Percentiles rank a stretch among this genome's conserved stretches.
Evolutionary conservation across 352 stramenopile species (phyloP).

Genomic region (Globisporangium perplexum): DNA sequence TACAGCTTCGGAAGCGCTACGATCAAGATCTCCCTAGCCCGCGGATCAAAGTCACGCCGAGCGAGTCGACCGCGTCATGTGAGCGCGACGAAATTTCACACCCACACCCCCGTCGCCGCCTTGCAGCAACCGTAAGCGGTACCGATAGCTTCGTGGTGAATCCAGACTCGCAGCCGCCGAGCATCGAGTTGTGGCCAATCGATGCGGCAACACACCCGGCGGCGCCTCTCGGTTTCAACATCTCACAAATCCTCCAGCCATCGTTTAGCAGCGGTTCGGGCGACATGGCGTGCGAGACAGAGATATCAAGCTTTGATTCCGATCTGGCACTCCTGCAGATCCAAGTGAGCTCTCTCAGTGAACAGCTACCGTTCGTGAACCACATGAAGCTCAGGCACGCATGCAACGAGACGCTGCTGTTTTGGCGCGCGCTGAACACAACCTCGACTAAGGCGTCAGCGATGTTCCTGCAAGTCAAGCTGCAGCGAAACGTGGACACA

Average conservation of each 20-base stretch:
- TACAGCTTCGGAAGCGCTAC: not conserved
- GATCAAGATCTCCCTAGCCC: not conserved
- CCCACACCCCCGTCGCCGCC: not conserved
- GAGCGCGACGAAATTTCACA: not conserved
- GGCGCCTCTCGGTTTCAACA: slow-evolving; percentile 1
- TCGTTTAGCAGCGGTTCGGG: not conserved
- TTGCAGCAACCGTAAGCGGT: not conserved
- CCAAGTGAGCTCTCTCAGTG: not conserved
- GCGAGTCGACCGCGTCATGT: not conserved
- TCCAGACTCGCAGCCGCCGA: not conserved
- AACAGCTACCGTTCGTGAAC: not conserved
- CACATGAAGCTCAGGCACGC: slow-evolving; percentile 2
- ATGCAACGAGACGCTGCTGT: slow-evolving; percentile 5
- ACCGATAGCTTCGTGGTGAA: not conserved
- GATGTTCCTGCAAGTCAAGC: slow-evolving; percentile 6
- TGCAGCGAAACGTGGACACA: not conserved
- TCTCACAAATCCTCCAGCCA: slow-evolving; percentile 2
- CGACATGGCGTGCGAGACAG: slow-evolving; percentile 3
- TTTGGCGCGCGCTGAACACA: not conserved
- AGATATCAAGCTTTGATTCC: slow-evolving; percentile 5
- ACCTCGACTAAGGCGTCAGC: not conserved
- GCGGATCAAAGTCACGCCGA: not conserved
- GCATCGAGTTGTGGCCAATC: slow-evolving; percentile 3
- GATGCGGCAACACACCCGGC: not conserved
- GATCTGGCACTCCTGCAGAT: not conserved